Evolutionary conservation across 1,284 basidiomycete species (phyloP), one percentile per base, ranked within the genome.

Genomic region (Golubevia pallescens): DNA sequence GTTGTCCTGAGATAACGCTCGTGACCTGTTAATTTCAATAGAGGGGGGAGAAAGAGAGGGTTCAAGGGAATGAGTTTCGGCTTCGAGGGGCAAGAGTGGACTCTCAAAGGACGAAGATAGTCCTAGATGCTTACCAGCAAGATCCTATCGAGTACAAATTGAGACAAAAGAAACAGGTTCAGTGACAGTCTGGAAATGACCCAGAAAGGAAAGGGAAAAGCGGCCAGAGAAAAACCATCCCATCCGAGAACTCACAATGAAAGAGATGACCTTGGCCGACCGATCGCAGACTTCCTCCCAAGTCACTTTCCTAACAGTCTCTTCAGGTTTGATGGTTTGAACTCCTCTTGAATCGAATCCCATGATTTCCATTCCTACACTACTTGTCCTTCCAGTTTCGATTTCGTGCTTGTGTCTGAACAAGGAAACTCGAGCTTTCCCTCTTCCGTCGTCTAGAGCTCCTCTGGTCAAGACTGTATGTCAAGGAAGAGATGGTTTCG

Each of bases 351-450:
- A 38, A 38, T 38, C 34, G 34, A 38, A 38, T 38, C 84, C 84
- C 75, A 85, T 77, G 75, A 93, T 94, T 89, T 98, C 95, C 91
- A 97, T 94, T 55, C 97, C 96, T 38, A 98, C 93, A 68, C 92
- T 94, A 32, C 93, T 94, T 0, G 96, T 98, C 62, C 97, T 88
- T 1, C 97, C 96, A 8, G 93, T 94, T 87, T 99, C 96, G 69
- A 98, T 88, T 86, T 99, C 96, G 81, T 99, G 96, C 85, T 98
- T 97, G 86, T 99, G 97, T 57, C 96, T 89, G 87, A 98, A 98
- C 5, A 99, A 88, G 2, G 92, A 92, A 6, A 98, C 92, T 60
- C 96, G 92, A 0, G 96, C 95, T 66, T 92, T 91, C 0, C 96
- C 96, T 85, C 97, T 88, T 10, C 96, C 97, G 85, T 99, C 96